Conservation (phyloP, 2,329 filamentous ascomycete species). For the Pseudogymnoascus sp. region DNA sequence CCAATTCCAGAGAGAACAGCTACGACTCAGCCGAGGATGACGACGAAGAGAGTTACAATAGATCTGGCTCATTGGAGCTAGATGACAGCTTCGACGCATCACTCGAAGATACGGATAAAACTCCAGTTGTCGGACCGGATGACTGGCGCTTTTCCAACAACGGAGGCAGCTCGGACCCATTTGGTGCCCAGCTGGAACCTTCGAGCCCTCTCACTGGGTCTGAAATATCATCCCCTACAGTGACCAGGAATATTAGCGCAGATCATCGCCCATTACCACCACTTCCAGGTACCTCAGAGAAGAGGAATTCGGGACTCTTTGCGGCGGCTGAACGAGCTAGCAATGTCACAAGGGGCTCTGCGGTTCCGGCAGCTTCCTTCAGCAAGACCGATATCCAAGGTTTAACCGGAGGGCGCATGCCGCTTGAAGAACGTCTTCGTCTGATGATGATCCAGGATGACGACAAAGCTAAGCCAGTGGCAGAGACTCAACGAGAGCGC, state of each 20-base stretch:
- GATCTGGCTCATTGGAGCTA: conserved; percentile 49
- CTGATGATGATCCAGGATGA: conserved; percentile 83
- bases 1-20: conserved; percentile 85
- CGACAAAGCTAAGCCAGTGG: conserved; percentile 49
- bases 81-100: conserved; percentile 92
- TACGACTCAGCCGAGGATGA: conserved; percentile 79
- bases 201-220: conserved; percentile 53
- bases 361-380: conserved; percentile 58
- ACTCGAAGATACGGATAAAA: conserved; percentile 92
- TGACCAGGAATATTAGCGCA: conserved; percentile 61
- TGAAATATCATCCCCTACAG: conserved; percentile 24
- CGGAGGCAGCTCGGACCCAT: conserved; percentile 18
- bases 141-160: conserved; percentile 77
- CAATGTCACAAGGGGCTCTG: conserved; percentile 61
- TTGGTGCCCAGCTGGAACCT: conserved; percentile 23
- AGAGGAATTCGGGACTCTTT: conserved; percentile 47
- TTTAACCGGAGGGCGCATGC: conserved; percentile 69
- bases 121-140: conserved; percentile 92
- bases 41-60: conserved; percentile 53
- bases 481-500: conserved; percentile 61
- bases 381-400: conserved; percentile 74
- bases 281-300: conserved; percentile 57
- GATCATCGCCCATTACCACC: conserved; percentile 83
- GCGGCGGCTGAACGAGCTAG: conserved; percentile 67
- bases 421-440: conserved; percentile 76